Percentiles rank a stretch among this genome's conserved stretches.
These are phyloP conservation scores for Rubia peregrina DNA, from an alignment of 305 asterid genomes.

Conservation along the genomic window DNA sequence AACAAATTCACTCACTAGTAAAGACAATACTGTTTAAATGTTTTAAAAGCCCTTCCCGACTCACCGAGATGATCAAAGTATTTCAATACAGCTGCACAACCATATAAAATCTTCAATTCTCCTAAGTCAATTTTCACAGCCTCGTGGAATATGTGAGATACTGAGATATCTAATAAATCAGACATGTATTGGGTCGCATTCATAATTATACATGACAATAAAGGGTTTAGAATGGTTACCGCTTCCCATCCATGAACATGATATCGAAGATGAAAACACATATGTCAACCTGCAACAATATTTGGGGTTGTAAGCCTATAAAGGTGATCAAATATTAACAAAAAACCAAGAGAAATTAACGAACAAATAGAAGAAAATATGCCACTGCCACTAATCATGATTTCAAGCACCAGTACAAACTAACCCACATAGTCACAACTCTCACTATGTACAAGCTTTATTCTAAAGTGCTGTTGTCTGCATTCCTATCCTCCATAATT, in stretches of 20 bases:
- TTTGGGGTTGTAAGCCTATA: conserved; percentile 24
- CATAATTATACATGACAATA: conserved; percentile 10
- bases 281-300: conserved; percentile 64
- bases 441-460: background rate
- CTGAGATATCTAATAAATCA: background rate
- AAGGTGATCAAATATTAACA: background rate
- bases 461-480: background rate
- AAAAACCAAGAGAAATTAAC: conserved; percentile 3
- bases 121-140: background rate
- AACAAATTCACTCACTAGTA: background rate
- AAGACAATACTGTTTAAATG: background rate
- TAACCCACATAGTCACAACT: background rate
- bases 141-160: background rate
- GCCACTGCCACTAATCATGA: background rate
- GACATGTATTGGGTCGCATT: background rate
- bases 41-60: background rate
- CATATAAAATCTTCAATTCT: background rate
- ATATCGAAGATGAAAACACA: conserved; percentile 79
- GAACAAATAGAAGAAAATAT: background rate
- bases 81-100: background rate
- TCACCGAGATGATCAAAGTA: background rate
- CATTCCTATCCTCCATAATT: too few species aligned
- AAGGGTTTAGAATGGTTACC: conserved; percentile 44
- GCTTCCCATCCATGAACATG: conserved; percentile 81
- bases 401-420: background rate